Conservation (phyloP, 2,329 filamentous ascomycete species). For the Diaporthe vaccinii region DNA sequence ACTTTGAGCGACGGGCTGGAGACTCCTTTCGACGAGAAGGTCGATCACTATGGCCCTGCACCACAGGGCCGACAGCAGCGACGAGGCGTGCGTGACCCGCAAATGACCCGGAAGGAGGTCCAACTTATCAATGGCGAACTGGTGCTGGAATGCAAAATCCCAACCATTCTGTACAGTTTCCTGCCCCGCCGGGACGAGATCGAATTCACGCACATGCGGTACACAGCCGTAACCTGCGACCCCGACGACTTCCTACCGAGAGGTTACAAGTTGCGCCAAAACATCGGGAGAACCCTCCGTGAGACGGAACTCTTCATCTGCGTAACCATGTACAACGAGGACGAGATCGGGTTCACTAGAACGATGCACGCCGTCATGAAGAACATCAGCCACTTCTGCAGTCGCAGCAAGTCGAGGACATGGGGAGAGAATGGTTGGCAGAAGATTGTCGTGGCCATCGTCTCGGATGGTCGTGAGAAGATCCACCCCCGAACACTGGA, state of each 20-base stretch:
- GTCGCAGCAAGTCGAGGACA: conserved; percentile 88
- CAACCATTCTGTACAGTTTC: conserved; percentile 98
- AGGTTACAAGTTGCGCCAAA: conserved; percentile 94
- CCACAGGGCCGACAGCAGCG: conserved; percentile 89
- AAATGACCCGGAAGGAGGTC: conserved; percentile 94
- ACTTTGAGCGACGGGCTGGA: conserved; percentile 64
- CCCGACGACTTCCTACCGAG: conserved; percentile 91
- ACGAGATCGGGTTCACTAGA: conserved; percentile 94
- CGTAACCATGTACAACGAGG: conserved; percentile 99
- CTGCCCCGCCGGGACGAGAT: conserved; percentile 91
- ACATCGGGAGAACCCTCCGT: conserved; percentile 83
- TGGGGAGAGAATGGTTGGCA: conserved; percentile 99
- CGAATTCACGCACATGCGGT: conserved; percentile 99
- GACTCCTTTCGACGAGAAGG: conserved; percentile 63
- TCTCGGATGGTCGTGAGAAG: conserved; percentile 90
- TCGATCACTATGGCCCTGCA: conserved; percentile 88
- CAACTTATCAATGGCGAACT: conserved; percentile 97
- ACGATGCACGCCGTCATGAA: conserved; percentile 99
- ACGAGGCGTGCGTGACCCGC: conserved; percentile 86
- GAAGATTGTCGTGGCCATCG: conserved; percentile 98
- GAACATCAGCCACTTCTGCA: conserved; percentile 97
- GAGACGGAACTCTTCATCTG: conserved; percentile 98
- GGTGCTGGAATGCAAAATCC: conserved; percentile 98
- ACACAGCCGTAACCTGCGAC: conserved; percentile 98
- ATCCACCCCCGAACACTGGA: conserved; percentile 95